Base-by-base conservation (phyloP, 768 basidiomycete species). In the Suillus brevipes region DNA sequence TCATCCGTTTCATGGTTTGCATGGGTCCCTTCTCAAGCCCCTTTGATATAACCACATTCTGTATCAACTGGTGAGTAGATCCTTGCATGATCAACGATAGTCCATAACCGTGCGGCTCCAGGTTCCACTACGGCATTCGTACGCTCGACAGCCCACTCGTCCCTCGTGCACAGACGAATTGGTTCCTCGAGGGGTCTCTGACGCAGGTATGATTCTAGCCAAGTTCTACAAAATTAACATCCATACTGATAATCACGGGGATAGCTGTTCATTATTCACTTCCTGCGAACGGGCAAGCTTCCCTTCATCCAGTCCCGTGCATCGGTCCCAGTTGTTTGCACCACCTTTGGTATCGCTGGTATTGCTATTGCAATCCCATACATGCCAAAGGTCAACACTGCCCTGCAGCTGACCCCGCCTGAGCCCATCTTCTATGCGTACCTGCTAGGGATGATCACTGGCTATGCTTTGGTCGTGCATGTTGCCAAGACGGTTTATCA, bases 11-110 rank as follows among this genome's bases (percentile, higher is more conserved):
- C 70, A 78, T 78, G 77, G 37, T 78, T 36, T 79, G 72, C 62
- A 3, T 78, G 4, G 78, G 77, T 9, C 77, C 77, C 20, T 77
- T 77, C 38, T 78, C 78, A 9, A 79, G 78, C 25, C 73, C 75
- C 16, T 78, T 78, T 42, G 77, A 78, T 63, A 73, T 78, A 36
- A 67, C 1, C 23, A 78, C 74, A 18, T 78, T 71, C 53, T 36
- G 28, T 43, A 72, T 78, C 56, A 78, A 78, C 65, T 78, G 78
- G 78, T 72, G 47, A 64, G 69, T 60, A 18, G 36, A 40, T 42
- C n/a, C 38, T 7, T 4, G 34, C 6, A 31, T 12, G 3, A 14
- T 23, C 42, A 53, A 37, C 67, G 45, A 40, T 52, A 43, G 38
- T 28, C 14, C 8, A 0, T 50, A 37, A 23, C 20, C 20, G 2